phyloP scores from a whole-genome alignment of 2,329 filamentous ascomycete genomes.

The Cordyceps pruinosa region DNA sequence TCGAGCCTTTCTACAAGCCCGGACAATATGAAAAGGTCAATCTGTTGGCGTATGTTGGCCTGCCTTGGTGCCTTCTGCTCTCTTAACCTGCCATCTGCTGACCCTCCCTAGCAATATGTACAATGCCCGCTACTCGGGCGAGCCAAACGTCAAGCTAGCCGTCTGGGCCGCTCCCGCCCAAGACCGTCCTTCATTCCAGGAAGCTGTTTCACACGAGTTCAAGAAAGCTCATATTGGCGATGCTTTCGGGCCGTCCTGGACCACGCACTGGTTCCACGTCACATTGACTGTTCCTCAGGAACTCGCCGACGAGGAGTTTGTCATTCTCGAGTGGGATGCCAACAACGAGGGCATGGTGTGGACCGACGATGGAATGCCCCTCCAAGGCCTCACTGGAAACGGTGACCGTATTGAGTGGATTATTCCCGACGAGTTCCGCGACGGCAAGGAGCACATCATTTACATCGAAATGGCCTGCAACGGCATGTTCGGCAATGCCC shows the following conservation, averaged over 20 bases:
- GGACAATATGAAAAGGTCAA: constrained; percentile 76
- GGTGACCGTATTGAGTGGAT: constrained; percentile 90
- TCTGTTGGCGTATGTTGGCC: constrained; percentile 54
- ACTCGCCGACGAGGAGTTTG: constrained; percentile 65
- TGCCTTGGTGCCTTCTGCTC: too few relatives aligned
- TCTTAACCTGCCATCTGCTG: constrained; percentile 14
- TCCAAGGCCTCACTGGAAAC: constrained; percentile 86
- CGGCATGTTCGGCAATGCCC: constrained; percentile 92
- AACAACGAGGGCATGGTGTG: constrained; percentile 93
- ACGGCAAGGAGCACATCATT: constrained; percentile 80
- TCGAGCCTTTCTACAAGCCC: constrained; percentile 69
- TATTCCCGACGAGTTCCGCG: constrained; percentile 70
- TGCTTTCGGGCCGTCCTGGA: constrained; percentile 89
- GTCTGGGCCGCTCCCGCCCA: constrained; percentile 79
- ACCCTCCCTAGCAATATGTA: constrained; percentile 28
- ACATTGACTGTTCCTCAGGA: constrained; percentile 68
- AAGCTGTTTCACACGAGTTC: constrained; percentile 71
- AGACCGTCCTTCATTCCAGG: constrained; percentile 75
- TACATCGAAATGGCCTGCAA: constrained; percentile 99
- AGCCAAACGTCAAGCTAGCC: constrained; percentile 72
- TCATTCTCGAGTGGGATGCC: constrained; percentile 97
- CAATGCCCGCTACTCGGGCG: constrained; percentile 47
- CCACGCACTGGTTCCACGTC: constrained; percentile 95
- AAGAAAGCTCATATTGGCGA: constrained; percentile 66
- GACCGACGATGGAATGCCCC: constrained; percentile 79